Base-by-base conservation (phyloP, 2,329 filamentous ascomycete species). In the Colletotrichum euphorbiae region DNA sequence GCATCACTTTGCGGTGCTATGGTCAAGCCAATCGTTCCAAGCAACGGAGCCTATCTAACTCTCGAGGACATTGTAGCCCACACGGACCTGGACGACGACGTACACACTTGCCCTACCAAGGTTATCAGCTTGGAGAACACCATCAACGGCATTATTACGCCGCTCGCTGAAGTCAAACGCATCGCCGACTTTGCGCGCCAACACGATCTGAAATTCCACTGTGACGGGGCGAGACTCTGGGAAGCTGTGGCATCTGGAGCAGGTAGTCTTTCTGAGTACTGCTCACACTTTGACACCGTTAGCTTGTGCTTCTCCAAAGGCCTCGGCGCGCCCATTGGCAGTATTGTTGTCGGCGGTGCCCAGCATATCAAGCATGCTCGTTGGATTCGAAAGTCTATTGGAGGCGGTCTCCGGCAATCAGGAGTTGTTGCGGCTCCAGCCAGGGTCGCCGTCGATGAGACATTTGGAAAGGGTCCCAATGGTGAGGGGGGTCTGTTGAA, bases 41-140 rank as follows among this genome's bases (percentile, higher is more conserved):
- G 79, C 28, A 97, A 97, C 78, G 90, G 89, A 11, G 81, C 85
- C 15, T 88, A 97, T 75, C 81, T 97, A 46, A 94, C 92, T 0
- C 83, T 95, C 9, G 90, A 93, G 73, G 94, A 97, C 73, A 80
- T 97, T 13, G 79, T 90, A 75, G 85, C 87, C 69, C 81, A 91
- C 70, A 88, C 87, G 4, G 84, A 91, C 0, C 76, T 94, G 0
- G 83, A 85, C 71, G 86, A 92, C 62, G 88, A 97, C 73, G 86
- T 96, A 19, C 93, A 97, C 76, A 83, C 85, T 36, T 94, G 91
- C 74, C 93, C 94, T 0, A 97, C 94, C 0, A 88, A 88, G 50
- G 87, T 97, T 57, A 93, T 98, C 72, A 90, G 88, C 70, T 82
- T 97, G 54, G 94, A 98, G 76, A 97, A 97, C 76, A 97, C 94